Base-by-base conservation (phyloP, 2,329 filamentous ascomycete species). In the Ceratocystiopsis sp. region DNA sequence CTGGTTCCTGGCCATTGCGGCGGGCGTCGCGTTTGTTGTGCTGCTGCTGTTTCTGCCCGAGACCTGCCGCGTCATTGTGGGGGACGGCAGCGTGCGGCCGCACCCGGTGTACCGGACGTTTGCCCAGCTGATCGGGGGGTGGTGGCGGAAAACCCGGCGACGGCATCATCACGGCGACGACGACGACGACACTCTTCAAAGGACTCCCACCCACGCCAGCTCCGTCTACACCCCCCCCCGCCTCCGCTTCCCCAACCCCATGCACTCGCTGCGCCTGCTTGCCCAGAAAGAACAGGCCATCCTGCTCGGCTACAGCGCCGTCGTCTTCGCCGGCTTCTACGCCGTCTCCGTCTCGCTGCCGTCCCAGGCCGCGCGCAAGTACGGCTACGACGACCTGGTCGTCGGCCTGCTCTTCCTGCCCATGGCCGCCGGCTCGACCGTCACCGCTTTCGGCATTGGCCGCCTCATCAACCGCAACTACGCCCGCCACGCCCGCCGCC, bases 191-290 rank as follows among this genome's bases (percentile, higher is more conserved):
- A 10, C 8, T 8, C 21, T 21, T 4, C 4, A 21, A 21, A 21
- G 4, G 21, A 21, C 21, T 8, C 8, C 21, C 38, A n/a, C 42
- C 12, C 18, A 41, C 3, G 34, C 40, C 35, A 14, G 38, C 14
- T 17, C 36, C 14, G n/a, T 21, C 9, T 48, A 37, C 4, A 42
- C 41, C n/a, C 50, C 49, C 1, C 47, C 49, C 10, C 35, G 25
- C 8, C 41, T 52, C 18, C 33, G 49, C 40, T 35, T 50, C 2
- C 48, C 52, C 48, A 87, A 96, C 61, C 93, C 95, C 59, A 66
- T 95, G 48, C 77, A 76, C 52, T 89, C 85, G 0, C 80, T 93
- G 14, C 74, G 78, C 1, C 86, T 91, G 1, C 73, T 85, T 46
- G 68, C 76, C 51, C 93, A 91, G 65, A 84, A 87, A 54, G 84